Evolutionary conservation across 805 yeast species (phyloP).

Genomic region (Ogataea paraovalis): DNA sequence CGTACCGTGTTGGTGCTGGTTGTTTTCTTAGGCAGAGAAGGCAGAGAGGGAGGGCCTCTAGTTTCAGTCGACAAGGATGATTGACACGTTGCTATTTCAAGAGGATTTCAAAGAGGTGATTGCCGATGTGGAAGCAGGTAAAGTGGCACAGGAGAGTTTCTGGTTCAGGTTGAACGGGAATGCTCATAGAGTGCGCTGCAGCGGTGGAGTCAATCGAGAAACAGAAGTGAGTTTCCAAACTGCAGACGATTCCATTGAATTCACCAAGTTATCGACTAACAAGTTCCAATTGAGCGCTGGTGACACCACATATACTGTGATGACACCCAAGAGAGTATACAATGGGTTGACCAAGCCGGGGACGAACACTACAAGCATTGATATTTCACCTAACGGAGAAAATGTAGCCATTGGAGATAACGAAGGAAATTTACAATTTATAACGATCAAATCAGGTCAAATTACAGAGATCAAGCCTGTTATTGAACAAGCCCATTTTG

Average conservation of each 20-base stretch:
- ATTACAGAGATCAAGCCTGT: neutral
- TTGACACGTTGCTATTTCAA: conserved; percentile 13
- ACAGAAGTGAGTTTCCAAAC: too few species aligned
- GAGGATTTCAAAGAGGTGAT: conserved; percentile 16
- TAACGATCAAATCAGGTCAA: conserved; percentile 1
- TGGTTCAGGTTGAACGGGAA: conserved; percentile 12
- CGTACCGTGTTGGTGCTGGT: too few species aligned
- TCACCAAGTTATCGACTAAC: neutral
- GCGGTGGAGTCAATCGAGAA: too few species aligned
- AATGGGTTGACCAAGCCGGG: neutral
- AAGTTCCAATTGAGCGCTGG: neutral
- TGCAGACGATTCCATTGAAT: neutral
- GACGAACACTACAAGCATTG: conserved; percentile 1
- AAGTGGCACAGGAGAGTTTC: conserved; percentile 10
- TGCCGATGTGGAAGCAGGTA: conserved; percentile 10
- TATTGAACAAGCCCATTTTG: conserved; percentile 43
- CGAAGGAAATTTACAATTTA: conserved; percentile 13
- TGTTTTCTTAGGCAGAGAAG: too few species aligned
- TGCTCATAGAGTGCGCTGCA: neutral
- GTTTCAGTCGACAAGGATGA: neutral
- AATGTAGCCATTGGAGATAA: conserved; percentile 15
- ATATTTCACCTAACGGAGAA: conserved; percentile 7
- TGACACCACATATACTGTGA: neutral
- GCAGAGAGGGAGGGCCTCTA: too few species aligned
- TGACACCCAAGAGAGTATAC: neutral